A percentile compares a stretch with the other conserved stretches of the same genome.
phyloP scores from a whole-genome alignment of 192 early-diverging fungal species.

The Backusella tuberculispora region DNA sequence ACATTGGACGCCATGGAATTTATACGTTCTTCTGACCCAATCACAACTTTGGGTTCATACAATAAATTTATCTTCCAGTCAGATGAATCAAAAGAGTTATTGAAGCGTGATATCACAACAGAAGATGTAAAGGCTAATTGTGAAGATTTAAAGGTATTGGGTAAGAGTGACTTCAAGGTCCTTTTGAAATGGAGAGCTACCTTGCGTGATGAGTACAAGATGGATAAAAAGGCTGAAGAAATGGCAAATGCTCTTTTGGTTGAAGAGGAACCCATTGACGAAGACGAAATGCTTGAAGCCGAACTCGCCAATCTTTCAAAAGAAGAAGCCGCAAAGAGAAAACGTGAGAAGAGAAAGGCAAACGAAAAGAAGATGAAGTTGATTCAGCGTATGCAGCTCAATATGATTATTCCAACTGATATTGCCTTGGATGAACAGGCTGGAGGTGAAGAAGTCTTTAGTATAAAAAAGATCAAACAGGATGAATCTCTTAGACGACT shows the following conservation, averaged over 20 bases:
- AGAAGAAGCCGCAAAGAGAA: constrained; percentile 51
- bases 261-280: constrained; percentile 54
- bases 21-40: constrained; percentile 76
- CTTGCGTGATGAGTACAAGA: constrained; percentile 63
- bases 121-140: constrained; percentile 81
- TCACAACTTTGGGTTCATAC: constrained; percentile 74
- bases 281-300: constrained; percentile 61
- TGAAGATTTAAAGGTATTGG: constrained; percentile 89
- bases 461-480: constrained; percentile 53
- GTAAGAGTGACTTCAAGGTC: constrained; percentile 91
- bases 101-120: constrained; percentile 69
- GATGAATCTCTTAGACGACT: constrained; percentile 51
- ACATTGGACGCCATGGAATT: constrained; percentile 78
- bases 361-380: constrained; percentile 73
- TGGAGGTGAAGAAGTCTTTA: constrained; percentile 63
- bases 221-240: constrained; percentile 55
- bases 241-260: constrained; percentile 40
- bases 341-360: constrained; percentile 61
- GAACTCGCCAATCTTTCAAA: constrained; percentile 50
- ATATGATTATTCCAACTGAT: constrained; percentile 78
- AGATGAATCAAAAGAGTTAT: constrained; percentile 64
- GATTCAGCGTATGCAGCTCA: constrained; percentile 76
- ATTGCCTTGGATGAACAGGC: constrained; percentile 72
- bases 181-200: constrained; percentile 88
- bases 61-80: constrained; percentile 78